These are phyloP conservation scores for Caryopteris hybrid DNA, from an alignment of 305 asterid genomes.

Conservation along the genomic window DNA sequence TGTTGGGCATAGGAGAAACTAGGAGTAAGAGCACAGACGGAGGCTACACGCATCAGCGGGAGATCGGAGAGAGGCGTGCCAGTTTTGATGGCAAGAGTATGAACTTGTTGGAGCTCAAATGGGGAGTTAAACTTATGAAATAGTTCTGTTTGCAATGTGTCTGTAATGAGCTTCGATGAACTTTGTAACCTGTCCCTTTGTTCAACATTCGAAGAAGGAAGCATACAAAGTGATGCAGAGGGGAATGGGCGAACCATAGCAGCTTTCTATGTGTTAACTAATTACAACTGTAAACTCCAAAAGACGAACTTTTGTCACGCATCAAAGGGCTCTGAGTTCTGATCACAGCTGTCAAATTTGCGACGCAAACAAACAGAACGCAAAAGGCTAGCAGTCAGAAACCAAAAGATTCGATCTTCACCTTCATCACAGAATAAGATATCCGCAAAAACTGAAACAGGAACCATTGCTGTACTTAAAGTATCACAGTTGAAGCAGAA, in stretches of 20 bases:
- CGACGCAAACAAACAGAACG: too few species aligned
- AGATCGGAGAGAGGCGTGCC: slow-evolving; percentile 39
- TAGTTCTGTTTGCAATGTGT: slow-evolving; percentile 10
- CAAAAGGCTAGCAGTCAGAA: too few species aligned
- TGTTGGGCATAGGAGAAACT: slow-evolving; percentile 48
- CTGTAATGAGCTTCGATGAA: slow-evolving; percentile 10
- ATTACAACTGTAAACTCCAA: not conserved
- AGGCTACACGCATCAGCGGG: slow-evolving; percentile 52
- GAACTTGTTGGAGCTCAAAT: slow-evolving; percentile 50
- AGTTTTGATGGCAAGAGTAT: slow-evolving; percentile 39
- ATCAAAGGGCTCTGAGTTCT: not conserved
- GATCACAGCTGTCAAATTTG: too few species aligned
- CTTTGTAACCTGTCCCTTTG: not conserved
- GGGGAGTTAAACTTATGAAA: slow-evolving; percentile 34
- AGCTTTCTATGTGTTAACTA: not conserved
- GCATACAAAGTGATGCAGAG: slow-evolving; percentile 14
- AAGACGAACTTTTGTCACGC: not conserved
- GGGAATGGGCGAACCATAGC: slow-evolving; percentile 21
- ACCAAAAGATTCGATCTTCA: too few species aligned
- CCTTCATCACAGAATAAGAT: not conserved
- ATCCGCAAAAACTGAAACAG: not conserved
- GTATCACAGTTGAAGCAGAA: not conserved
- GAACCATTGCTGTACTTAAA: not conserved
- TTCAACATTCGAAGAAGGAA: slow-evolving; percentile 1
- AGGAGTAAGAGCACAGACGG: slow-evolving; percentile 59